These are phyloP conservation scores for Pleurotus cornucopiae DNA, from an alignment of 768 basidiomycete species.

Conservation along the genomic window DNA sequence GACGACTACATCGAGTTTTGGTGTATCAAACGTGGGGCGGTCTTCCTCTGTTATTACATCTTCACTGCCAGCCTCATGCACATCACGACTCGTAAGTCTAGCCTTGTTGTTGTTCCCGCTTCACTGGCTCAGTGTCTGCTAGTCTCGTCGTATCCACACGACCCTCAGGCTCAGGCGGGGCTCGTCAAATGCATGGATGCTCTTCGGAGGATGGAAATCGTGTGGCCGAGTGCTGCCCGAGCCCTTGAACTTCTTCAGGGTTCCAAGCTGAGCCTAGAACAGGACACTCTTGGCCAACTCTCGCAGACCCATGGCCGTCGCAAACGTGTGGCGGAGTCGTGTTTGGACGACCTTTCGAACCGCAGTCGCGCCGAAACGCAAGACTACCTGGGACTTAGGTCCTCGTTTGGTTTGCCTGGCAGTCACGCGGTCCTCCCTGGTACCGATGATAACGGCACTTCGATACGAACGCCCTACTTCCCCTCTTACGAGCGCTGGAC, in stretches of 20 bases:
- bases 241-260: conserved; percentile 71
- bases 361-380: conserved; percentile 6
- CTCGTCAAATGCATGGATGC: conserved; percentile 65
- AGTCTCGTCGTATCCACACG: conserved; percentile 63
- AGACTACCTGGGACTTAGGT: conserved; percentile 16
- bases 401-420: conserved; percentile 8
- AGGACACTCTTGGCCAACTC: conserved; percentile 15
- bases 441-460: neutral
- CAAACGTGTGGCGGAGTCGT: conserved; percentile 60
- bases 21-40: conserved; percentile 55
- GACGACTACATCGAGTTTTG: conserved; percentile 60
- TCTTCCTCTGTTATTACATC: conserved; percentile 74
- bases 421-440: conserved; percentile 3
- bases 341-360: conserved; percentile 30
- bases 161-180: conserved; percentile 66
- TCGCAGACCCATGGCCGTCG: conserved; percentile 29
- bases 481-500: conserved; percentile 44
- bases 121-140: neutral
- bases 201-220: conserved; percentile 57
- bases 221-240: conserved; percentile 77
- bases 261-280: conserved; percentile 39
- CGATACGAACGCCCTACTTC: conserved; percentile 19
- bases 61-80: conserved; percentile 83
- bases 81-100: conserved; percentile 58
- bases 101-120: neutral